Evolutionary conservation across 768 basidiomycete species (phyloP).

Genomic region (Mycena galericulata): DNA sequence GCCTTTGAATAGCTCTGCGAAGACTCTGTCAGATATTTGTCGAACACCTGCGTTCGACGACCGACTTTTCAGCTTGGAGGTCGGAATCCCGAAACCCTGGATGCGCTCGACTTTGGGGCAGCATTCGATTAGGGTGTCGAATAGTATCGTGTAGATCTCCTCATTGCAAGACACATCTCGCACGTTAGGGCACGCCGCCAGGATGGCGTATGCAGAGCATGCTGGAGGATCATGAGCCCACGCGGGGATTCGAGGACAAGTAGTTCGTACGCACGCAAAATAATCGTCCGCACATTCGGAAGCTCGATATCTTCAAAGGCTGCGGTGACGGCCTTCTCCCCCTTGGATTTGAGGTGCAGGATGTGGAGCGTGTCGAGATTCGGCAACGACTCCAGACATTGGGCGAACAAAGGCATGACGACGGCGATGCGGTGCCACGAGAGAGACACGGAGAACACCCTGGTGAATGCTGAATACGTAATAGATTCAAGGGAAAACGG

Average conservation of each 20-base stretch:
- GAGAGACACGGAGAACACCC: constrained; percentile 13
- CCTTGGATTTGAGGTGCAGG: background rate
- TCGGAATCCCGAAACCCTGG: constrained; percentile 7
- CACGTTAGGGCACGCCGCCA: constrained; percentile 14
- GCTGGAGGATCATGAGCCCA: constrained; percentile 4
- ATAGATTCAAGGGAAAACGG: background rate
- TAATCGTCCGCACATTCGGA: background rate
- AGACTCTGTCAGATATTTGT: background rate
- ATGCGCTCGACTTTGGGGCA: constrained; percentile 13
- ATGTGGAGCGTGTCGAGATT: constrained; percentile 24
- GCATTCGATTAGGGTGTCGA: constrained; percentile 5
- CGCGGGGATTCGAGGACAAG: too few relatives aligned
- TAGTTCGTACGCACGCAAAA: constrained; percentile 19
- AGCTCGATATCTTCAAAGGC: constrained; percentile 1
- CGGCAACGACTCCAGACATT: constrained; percentile 16
- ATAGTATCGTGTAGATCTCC: background rate
- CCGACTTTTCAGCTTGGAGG: too few relatives aligned
- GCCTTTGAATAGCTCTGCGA: background rate
- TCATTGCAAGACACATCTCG: constrained; percentile 23
- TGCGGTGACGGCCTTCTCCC: background rate
- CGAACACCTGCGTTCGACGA: too few relatives aligned
- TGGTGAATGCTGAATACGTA: background rate
- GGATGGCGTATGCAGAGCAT: constrained; percentile 7
- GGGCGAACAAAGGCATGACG: constrained; percentile 5
- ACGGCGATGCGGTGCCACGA: constrained; percentile 1